Base-by-base conservation (phyloP, 2,329 filamentous ascomycete genomes). In the Cercospora janseana region DNA sequence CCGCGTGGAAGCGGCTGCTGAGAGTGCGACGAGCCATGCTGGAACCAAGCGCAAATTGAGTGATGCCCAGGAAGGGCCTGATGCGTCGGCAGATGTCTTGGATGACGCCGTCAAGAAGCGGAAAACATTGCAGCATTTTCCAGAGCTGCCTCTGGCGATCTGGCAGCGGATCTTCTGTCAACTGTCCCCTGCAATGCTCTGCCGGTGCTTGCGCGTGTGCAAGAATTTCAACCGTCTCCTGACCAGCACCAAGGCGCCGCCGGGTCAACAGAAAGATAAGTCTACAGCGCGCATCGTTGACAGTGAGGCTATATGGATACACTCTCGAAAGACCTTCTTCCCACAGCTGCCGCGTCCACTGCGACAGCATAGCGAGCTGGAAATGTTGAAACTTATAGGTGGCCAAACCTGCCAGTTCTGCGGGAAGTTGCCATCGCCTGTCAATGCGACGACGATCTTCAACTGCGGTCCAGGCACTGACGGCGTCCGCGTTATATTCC, bases 351-450 rank as follows among this genome's bases (percentile, higher is more conserved):
- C 88, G 38, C 76, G 77, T 49, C 87, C 87, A 21, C 74, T 92
- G 42, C 71, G 73, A 45, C 78, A 76, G 51, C 79, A 78, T 64
- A 79, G 80, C 32, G 88, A 93, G 68, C 72, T 87, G 57, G 79
- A 85, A 32, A 91, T 91, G 86, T 89, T 88, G 80, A 80, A 79
- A 62, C 72, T 93, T 43, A 75, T 82, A 27, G 83, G 81, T 66
- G 78, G 80, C 40, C 72, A 64, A 23, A 69, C 65, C 47, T 94
- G 88, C 67, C 83, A 91, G 63, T 81, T 83, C 58, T 93, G 88
- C 69, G 72, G 70, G 46, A 79, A 74, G 54, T 60, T 57, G 42
- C 66, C 64, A 45, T 58, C 56, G 12, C 53, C 48, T 37, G 32
- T 56, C 46, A 53, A 63, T 51, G 53, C 64, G 52, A 59, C 67